Percentiles rank a stretch among this genome's conserved stretches.
Conservation (phyloP, 2,329 filamentous ascomycete genomes). For the Ploettnerulaceae sp. region DNA sequence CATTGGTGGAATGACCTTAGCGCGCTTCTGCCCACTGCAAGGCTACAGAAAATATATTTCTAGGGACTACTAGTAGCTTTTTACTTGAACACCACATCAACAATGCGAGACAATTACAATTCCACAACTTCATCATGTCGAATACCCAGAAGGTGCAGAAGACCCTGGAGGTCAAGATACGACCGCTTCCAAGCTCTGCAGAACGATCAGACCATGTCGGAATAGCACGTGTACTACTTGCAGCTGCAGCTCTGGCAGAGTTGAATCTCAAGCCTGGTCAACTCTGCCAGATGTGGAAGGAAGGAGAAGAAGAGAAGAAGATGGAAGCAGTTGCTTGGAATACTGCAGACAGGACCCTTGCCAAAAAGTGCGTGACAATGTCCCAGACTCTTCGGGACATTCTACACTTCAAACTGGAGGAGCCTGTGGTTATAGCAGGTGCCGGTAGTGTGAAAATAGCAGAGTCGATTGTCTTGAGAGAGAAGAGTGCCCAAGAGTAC, state of each 20-base stretch:
- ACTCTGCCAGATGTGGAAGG: conserved; percentile 47
- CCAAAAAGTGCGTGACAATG: conserved; percentile 65
- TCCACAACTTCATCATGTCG: conserved; percentile 19
- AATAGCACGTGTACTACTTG: conserved; percentile 32
- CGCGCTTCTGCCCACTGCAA: conserved; percentile 1
- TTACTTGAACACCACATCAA: conserved; percentile 4
- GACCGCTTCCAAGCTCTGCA: conserved; percentile 26
- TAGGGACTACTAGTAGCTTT: conserved; percentile 1
- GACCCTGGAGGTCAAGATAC: conserved; percentile 33
- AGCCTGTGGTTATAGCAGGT: conserved; percentile 58
- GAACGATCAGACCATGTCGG: conserved; percentile 33
- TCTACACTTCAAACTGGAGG: conserved; percentile 67
- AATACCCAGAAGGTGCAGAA: conserved; percentile 22
- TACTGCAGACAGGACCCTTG: conserved; percentile 52
- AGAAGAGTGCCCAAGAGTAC: conserved; percentile 43
- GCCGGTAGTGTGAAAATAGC: conserved; percentile 48
- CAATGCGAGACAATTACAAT: conserved; percentile 12
- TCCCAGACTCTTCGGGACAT: conserved; percentile 68
- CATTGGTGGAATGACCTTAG: background rate
- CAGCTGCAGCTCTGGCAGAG: conserved; percentile 43
- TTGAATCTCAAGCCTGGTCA: conserved; percentile 55
- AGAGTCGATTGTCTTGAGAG: conserved; percentile 54
- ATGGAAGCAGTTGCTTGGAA: conserved; percentile 56
- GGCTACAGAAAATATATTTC: conserved; percentile 13
- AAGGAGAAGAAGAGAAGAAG: conserved; percentile 26